Evolutionary conservation across 208 protist genomes (phyloP).

Genomic region (Crithidia bombi): DNA sequence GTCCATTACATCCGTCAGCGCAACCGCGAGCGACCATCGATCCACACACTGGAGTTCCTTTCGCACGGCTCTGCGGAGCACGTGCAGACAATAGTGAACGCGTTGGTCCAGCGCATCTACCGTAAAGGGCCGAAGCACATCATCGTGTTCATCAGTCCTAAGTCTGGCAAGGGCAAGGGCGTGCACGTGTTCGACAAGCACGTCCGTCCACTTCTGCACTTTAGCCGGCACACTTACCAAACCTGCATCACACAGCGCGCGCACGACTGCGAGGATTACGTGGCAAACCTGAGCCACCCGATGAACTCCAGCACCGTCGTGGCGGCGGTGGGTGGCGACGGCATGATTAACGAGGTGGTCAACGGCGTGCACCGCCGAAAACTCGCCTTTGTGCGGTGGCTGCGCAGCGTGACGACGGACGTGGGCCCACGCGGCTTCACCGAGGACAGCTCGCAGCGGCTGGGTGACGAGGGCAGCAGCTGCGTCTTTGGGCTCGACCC

Average conservation of each 20-base stretch:
- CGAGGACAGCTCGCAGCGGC: slow-evolving; percentile 4
- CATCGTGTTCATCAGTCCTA: slow-evolving; percentile 76
- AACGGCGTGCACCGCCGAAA: slow-evolving; percentile 81
- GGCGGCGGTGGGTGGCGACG: slow-evolving; percentile 76
- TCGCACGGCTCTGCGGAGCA: slow-evolving; percentile 25
- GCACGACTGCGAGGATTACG: slow-evolving; percentile 83
- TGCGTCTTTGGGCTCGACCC: background rate
- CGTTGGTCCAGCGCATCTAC: slow-evolving; percentile 61
- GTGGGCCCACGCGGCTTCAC: background rate
- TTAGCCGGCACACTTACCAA: slow-evolving; percentile 68
- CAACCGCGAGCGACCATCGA: slow-evolving; percentile 32
- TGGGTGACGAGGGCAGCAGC: slow-evolving; percentile 12
- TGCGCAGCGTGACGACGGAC: slow-evolving; percentile 26
- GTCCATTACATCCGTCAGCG: slow-evolving; percentile 57
- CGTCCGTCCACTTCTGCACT: slow-evolving; percentile 71
- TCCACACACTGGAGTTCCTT: slow-evolving; percentile 62
- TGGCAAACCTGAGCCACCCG: slow-evolving; percentile 67
- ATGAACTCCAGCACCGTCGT: slow-evolving; percentile 60
- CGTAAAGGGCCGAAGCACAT: slow-evolving; percentile 56
- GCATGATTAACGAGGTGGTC: slow-evolving; percentile 82
- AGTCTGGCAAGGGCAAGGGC: slow-evolving; percentile 74
- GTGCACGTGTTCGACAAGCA: slow-evolving; percentile 54
- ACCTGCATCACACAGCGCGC: slow-evolving; percentile 58
- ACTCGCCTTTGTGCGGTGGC: slow-evolving; percentile 40
- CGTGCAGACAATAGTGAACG: slow-evolving; percentile 33